These are phyloP conservation scores for Tephrocybe sp. DNA, from an alignment of 768 basidiomycete genomes.

Conservation along the genomic window DNA sequence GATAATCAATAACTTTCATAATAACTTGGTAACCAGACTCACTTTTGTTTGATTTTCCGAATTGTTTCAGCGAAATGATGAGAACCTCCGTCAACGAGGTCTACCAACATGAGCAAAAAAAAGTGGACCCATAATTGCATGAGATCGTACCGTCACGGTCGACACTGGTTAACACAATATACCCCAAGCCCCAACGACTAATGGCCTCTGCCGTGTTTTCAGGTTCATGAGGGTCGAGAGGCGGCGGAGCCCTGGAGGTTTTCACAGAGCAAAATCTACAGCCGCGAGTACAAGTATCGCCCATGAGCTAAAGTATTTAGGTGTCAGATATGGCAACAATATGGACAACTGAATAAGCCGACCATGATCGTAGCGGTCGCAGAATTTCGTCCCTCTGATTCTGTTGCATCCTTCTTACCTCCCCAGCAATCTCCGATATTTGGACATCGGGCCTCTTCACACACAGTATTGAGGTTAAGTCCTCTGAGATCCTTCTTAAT, in stretches of 20 bases:
- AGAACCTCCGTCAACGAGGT: conserved; percentile 89
- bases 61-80: conserved; percentile 97
- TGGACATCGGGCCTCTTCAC: conserved; percentile 97
- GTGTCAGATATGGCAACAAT: background rate
- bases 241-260: conserved; percentile 85
- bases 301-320: conserved; percentile 77
- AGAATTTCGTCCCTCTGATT: conserved; percentile 71
- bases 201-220: conserved; percentile 99
- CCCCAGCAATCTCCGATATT: conserved; percentile 99
- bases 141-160: conserved; percentile 84
- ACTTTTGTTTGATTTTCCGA: conserved; percentile 94
- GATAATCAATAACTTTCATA: conserved; percentile 2
- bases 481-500: conserved; percentile 97
- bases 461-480: conserved; percentile 91
- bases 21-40: conserved; percentile 18
- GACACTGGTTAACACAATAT: conserved; percentile 95
- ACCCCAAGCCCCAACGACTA: conserved; percentile 95
- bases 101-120: conserved; percentile 38
- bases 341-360: conserved; percentile 16
- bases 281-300: conserved; percentile 97
- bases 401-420: conserved; percentile 65
- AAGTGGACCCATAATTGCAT: background rate
- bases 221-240: conserved; percentile 94
- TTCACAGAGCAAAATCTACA: conserved; percentile 98
- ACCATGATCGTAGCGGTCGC: conserved; percentile 99